Conservation (phyloP, 139 green algal genomes). For the Chlorella sp. region DNA sequence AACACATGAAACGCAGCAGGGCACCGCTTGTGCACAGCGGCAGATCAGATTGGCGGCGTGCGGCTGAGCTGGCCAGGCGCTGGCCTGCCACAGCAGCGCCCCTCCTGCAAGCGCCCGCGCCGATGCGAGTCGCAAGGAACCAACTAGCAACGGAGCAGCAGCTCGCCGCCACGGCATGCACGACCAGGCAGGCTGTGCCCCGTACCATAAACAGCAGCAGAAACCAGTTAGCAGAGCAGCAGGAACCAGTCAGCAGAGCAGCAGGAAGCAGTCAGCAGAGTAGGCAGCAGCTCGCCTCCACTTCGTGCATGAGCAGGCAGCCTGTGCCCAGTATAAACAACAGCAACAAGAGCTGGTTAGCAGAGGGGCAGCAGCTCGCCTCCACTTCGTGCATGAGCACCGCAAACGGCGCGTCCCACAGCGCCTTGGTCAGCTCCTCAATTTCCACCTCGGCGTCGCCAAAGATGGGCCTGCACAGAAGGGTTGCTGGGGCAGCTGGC, state of each 20-base stretch:
- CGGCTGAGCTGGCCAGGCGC: no score
- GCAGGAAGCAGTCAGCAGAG: background rate
- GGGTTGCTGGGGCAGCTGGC: no score
- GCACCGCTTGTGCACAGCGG: no score
- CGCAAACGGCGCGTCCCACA: slow-evolving; percentile 56
- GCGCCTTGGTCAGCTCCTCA: slow-evolving; percentile 32
- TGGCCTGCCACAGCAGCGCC: no score
- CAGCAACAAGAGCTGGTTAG: background rate
- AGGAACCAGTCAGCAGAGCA: background rate
- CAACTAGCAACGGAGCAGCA: no score
- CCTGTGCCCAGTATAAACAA: background rate
- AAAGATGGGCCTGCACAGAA: slow-evolving; percentile 45
- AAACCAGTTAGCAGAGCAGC: background rate
- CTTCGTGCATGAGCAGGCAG: slow-evolving; percentile 48
- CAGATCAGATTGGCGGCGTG: no score
- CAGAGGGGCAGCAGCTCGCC: background rate
- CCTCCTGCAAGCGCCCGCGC: no score
- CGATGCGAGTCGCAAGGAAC: no score
- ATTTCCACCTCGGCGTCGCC: slow-evolving; percentile 43
- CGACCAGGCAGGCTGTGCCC: no score
- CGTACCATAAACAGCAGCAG: no score
- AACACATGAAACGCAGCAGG: no score
- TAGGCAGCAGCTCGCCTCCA: background rate
- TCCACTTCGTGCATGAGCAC: slow-evolving; percentile 48
- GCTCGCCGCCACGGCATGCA: no score